These are phyloP conservation scores for Polygonum maritimum DNA, from an alignment of 148 eudicot species.

Conservation along the genomic window DNA sequence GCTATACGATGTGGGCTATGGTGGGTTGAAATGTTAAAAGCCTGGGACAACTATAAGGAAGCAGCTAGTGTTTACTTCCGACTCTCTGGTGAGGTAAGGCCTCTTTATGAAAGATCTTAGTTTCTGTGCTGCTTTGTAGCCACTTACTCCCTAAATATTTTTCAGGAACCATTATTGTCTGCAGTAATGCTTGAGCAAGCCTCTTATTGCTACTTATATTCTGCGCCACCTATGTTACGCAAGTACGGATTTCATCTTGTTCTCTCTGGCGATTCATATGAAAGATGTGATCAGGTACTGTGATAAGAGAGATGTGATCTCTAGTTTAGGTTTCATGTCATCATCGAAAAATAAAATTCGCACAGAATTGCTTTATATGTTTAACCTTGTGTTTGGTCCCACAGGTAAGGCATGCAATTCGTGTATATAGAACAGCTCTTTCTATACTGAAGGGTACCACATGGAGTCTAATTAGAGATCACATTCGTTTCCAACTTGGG, in stretches of 20 bases:
- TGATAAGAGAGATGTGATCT: neutral
- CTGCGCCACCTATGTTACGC: conserved; percentile 81
- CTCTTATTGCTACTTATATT: conserved; percentile 80
- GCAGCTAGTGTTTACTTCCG: conserved; percentile 93
- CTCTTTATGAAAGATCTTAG: conserved; percentile 13
- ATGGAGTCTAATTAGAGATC: conserved; percentile 86
- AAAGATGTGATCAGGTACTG: conserved; percentile 84
- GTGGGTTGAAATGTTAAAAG: conserved; percentile 97
- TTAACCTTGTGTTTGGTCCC: conserved; percentile 16
- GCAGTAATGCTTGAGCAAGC: conserved; percentile 99
- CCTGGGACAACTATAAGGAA: conserved; percentile 74
- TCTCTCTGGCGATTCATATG: conserved; percentile 85
- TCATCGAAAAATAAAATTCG: neutral
- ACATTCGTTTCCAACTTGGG: conserved; percentile 88
- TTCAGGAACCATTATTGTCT: conserved; percentile 76
- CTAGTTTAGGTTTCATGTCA: neutral
- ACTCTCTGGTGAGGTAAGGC: conserved; percentile 96
- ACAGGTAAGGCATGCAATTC: conserved; percentile 88
- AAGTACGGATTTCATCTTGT: conserved; percentile 98
- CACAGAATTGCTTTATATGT: conserved; percentile 4
- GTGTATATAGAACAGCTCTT: conserved; percentile 80
- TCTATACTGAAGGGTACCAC: conserved; percentile 73
- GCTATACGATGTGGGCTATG: conserved; percentile 91
- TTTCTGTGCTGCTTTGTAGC: conserved; percentile 1
- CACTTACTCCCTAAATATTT: conserved; percentile 1